These are phyloP conservation scores for Macrolepiota albuminosa DNA, from an alignment of 768 basidiomycete species.

Conservation along the genomic window DNA sequence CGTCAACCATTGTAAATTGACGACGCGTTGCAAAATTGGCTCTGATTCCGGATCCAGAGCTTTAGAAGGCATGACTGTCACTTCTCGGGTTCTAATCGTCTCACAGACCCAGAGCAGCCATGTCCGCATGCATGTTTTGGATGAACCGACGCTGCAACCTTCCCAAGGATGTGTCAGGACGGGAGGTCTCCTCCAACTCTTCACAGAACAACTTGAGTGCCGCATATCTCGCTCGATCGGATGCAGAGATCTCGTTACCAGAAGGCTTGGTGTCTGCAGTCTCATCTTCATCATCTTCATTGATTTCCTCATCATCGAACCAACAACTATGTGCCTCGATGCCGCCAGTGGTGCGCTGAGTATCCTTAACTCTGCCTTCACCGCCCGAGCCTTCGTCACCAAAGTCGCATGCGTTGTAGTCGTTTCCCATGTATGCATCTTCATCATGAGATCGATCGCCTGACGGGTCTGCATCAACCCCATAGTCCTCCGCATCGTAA, in stretches of 20 bases:
- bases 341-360: neutral
- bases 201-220: neutral
- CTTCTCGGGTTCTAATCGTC: neutral
- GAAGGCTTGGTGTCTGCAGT: neutral
- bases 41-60: no score
- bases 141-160: conserved; percentile 1
- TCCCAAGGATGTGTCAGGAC: neutral
- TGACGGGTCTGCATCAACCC: neutral
- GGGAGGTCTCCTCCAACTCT: conserved; percentile 6
- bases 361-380: neutral
- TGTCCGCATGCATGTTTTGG: neutral
- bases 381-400: neutral
- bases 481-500: neutral
- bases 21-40: neutral
- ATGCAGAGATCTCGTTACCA: neutral
- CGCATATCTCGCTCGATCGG: neutral
- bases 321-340: neutral
- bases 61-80: neutral
- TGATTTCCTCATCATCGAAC: neutral
- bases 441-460: neutral
- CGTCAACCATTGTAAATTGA: neutral
- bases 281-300: neutral
- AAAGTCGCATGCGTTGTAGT: neutral
- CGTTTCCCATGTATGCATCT: neutral
- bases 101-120: neutral